Evolutionary conservation across 2,329 filamentous ascomycete species (phyloP), one percentile per base, ranked within the genome.

Genomic region (Teratosphaeria pseudoeucalypti): DNA sequence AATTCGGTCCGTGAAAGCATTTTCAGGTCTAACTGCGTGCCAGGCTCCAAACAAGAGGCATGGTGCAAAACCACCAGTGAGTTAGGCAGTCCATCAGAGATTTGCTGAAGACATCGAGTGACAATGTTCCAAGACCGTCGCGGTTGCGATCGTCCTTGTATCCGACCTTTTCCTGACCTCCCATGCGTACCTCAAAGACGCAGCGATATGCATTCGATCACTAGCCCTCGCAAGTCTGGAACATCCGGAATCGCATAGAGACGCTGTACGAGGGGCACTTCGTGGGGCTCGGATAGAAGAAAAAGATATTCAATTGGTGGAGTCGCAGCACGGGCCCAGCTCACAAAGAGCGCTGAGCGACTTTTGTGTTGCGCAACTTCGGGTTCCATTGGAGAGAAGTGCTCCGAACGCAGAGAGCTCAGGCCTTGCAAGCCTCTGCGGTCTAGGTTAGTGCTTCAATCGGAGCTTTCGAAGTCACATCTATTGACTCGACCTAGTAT

Each of bases 151-250:
- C 2, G 60, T 69, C 11, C 52, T 69, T 29, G 63, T 69, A 27
- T 67, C 65, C 11, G 63, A 66, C 32, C 57, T 59, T 2, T 67
- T 69, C 54, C 60, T 68, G 32, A 66, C 58, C 12, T 65, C 66
- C 1, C 66, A 67, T 57, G 64, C 65, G 43, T 69, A 67, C 54
- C 56, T 69, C 23, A 68, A 62, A 56, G 66, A 69, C 58, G 60
- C 59, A 3, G 62, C 67, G 19, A 58, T 66, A 49, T 39, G 59
- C 34, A 61, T 69, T 34, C 54, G 37, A 32, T 66, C 61, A 37
- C 62, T 34, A 55, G 55, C 59, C 12, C 27, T 66, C 10, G 34
- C 58, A 16, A 59, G 55, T 34, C 58, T 54, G 12, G 52, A 63
- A 14, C 56, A 62, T 14, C 61, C 62, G 16, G 57, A 58, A 55